Evolutionary conservation across 805 yeast species (phyloP), one percentile per base, ranked within the genome.

Genomic region (Saccharomycopsis sp.): DNA sequence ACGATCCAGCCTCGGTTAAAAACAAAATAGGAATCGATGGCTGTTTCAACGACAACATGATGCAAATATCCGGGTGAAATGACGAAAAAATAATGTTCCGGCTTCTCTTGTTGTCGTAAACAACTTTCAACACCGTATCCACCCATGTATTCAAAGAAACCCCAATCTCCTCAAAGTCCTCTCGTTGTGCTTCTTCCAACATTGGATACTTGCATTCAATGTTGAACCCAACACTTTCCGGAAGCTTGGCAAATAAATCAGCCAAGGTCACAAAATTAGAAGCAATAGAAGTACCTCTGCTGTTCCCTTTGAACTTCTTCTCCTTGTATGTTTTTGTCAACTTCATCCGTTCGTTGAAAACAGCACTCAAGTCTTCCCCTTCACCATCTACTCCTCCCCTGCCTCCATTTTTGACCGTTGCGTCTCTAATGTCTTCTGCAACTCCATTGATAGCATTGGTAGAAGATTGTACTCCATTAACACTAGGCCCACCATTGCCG

Each of bases 141-240:
- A 86, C 83, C 77, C 87, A 89, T 50, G 69, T 71, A 58, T 89
- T 89, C 64, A 87, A 67, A 51, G 88, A 95, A 43, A 81, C 72
- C 2, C 81, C 85, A 48, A 83, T 67, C 49, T 80, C 81, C 13
- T 94, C 95, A 75, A 88, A 80, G 45, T 80, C 86, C 55, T 89
- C 96, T 2, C 68, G 69, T 57, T 87, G 82, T 0, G 94, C 88
- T 62, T 89, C 97, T 57, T 86, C 94, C 38, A 86, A 68, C 92
- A 89, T 83, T 2, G 97, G 97, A 56, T 87, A 89, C 57, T 89
- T 87, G 61, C 92, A 78, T 59, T 89, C 97, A 46, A 89, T 85
- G 55, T 89, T 89, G 64, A 92, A 88, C 0, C 97, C 97, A 12
- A 88, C 94, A 44, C 70, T 73, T 43, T 69, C 66, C 1, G 97